Evolutionary conservation across 148 eudicot species (phyloP).

Genomic region (Pharnaceum exiguum): DNA sequence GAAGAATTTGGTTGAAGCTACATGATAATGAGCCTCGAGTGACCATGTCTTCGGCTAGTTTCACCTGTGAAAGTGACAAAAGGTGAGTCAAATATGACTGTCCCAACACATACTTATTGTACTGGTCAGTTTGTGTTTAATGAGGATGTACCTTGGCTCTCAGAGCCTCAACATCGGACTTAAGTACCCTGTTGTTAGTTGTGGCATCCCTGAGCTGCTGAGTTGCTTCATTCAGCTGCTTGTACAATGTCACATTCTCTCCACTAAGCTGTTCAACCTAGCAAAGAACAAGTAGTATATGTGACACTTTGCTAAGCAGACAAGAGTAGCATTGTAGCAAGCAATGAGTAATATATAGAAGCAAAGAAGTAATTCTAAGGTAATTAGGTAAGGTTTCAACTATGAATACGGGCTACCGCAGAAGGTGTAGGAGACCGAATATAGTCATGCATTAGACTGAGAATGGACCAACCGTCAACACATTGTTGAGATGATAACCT

Average conservation of each 20-base stretch:
- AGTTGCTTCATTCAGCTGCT: constrained; percentile 65
- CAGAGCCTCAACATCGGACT: constrained; percentile 88
- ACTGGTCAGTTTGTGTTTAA: not conserved
- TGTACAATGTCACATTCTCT: constrained; percentile 57
- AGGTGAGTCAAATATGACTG: not conserved
- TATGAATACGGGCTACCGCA: too few relatives aligned
- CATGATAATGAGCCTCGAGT: constrained; percentile 69
- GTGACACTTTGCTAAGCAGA: not conserved
- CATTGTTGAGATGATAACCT: too few relatives aligned
- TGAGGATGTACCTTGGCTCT: constrained; percentile 74
- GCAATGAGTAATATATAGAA: too few relatives aligned
- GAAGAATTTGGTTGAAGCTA: constrained; percentile 57
- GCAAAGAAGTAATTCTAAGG: too few relatives aligned
- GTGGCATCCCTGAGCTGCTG: constrained; percentile 76
- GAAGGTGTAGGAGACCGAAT: too few relatives aligned
- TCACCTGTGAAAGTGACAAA: constrained; percentile 50
- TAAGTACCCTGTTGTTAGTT: constrained; percentile 83
- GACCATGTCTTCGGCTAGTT: constrained; percentile 84
- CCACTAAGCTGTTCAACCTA: constrained; percentile 75
- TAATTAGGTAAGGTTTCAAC: too few relatives aligned
- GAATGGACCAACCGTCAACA: too few relatives aligned
- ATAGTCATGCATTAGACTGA: too few relatives aligned
- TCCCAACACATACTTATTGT: not conserved
- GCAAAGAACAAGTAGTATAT: not conserved
- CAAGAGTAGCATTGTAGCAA: too few relatives aligned